Percentiles rank a stretch among this genome's conserved stretches.
These are phyloP conservation scores for Spathaspora hagerdaliae DNA, from an alignment of 805 yeast genomes.

Conservation along the genomic window DNA sequence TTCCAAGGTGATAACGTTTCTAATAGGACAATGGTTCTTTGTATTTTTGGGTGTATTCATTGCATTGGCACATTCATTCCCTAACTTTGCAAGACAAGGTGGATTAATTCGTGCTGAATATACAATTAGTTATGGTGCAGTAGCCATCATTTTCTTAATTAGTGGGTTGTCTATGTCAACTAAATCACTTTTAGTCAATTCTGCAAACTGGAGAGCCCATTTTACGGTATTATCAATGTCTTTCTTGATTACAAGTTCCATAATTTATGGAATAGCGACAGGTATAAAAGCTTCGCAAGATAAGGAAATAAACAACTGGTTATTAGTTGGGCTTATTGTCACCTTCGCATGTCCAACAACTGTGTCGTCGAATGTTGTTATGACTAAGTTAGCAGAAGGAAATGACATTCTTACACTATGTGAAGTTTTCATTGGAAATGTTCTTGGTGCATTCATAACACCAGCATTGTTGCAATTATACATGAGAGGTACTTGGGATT, in stretches of 20 bases:
- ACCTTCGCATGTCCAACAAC: slow-evolving; percentile 91
- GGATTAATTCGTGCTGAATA: slow-evolving; percentile 74
- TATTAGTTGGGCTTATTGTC: slow-evolving; percentile 75
- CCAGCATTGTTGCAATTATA: slow-evolving; percentile 82
- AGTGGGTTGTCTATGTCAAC: slow-evolving; percentile 80
- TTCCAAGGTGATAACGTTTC: slow-evolving; percentile 19
- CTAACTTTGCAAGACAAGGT: slow-evolving; percentile 79
- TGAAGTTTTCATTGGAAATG: slow-evolving; percentile 82
- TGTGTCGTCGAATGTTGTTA: slow-evolving; percentile 85
- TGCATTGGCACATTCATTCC: slow-evolving; percentile 72
- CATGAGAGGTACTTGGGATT: slow-evolving; percentile 54
- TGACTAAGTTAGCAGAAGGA: slow-evolving; percentile 85
- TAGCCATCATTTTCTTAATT: slow-evolving; percentile 76
- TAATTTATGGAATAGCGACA: slow-evolving; percentile 68
- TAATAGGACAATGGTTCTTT: slow-evolving; percentile 68
- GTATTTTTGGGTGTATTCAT: slow-evolving; percentile 66
- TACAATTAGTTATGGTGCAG: slow-evolving; percentile 80
- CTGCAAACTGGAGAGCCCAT: slow-evolving; percentile 81
- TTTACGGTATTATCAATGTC: slow-evolving; percentile 61
- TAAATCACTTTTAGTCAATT: slow-evolving; percentile 53
- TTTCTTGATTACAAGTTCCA: slow-evolving; percentile 66
- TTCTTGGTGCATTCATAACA: slow-evolving; percentile 81
- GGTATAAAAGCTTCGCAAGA: slow-evolving; percentile 62
- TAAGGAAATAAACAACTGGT: slow-evolving; percentile 64
- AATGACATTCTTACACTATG: slow-evolving; percentile 74